Conservation (phyloP, 805 yeast species). For the Metschnikowia drakensbergensis region DNA sequence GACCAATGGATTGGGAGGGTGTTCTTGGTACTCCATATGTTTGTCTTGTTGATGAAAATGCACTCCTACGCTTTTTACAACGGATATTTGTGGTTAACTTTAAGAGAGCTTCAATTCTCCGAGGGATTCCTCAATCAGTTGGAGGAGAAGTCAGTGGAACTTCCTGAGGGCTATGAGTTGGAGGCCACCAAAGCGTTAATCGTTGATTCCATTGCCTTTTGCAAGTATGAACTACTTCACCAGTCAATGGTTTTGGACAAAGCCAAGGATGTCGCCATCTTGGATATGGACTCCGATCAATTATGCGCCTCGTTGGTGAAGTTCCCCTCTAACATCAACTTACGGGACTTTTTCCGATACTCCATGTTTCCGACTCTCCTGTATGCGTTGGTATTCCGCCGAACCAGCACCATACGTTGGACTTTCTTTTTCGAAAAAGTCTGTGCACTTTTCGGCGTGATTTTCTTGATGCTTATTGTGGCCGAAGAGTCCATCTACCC, state of each 20-base stretch:
- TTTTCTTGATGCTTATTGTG: constrained; percentile 72
- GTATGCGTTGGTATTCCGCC: constrained; percentile 77
- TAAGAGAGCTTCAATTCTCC: constrained; percentile 51
- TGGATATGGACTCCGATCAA: constrained; percentile 11
- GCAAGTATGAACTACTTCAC: constrained; percentile 63
- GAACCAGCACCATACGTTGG: constrained; percentile 69
- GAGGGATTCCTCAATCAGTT: constrained; percentile 29
- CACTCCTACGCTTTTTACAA: constrained; percentile 91
- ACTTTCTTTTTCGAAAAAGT: constrained; percentile 62
- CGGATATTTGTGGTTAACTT: constrained; percentile 77
- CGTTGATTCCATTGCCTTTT: constrained; percentile 56
- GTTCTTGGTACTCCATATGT: constrained; percentile 75
- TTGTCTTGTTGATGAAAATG: constrained; percentile 90
- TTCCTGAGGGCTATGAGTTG: constrained; percentile 31
- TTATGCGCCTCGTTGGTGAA: constrained; percentile 17
- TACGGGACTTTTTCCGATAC: constrained; percentile 65
- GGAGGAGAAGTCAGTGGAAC: constrained; percentile 23
- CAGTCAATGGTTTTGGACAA: constrained; percentile 39
- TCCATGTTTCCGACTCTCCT: constrained; percentile 89
- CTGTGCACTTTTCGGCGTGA: constrained; percentile 82
- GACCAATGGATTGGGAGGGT: constrained; percentile 92
- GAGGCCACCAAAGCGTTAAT: constrained; percentile 9
- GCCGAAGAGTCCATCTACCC: constrained; percentile 79
- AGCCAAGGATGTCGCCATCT: constrained; percentile 12
- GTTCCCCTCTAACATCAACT: constrained; percentile 73